Evolutionary conservation across 176 grass and related monocot genomes (phyloP), one percentile per base, ranked within the genome.

Genomic region (Oryza meridionalis): DNA sequence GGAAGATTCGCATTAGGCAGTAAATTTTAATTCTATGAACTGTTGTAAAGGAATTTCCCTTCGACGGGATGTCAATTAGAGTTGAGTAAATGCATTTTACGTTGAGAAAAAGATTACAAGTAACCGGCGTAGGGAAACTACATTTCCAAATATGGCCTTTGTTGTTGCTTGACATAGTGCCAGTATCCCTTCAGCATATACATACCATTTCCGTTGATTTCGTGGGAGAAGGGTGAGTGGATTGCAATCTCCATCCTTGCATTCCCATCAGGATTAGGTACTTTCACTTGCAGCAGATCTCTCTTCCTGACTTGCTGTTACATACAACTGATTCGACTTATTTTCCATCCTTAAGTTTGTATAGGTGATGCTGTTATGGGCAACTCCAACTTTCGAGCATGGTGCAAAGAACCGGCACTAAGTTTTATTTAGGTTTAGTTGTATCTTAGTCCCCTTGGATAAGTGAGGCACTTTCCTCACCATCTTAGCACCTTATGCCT

Each of bases 241-340:
- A 40, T 81, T 37, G 50, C 33, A 73, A 64, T 55, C 4, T 88
- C 51, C 68, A 55, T 83, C 65, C 77, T 55, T 43, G 17, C 44
- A 73, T 72, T 62, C 17, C 66, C 49, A 51, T 77, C 38, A 67
- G 33, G 67, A 88, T 42, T 74, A 67, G 17, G 8, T 83, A 68
- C 55, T 78, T 73, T 67, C 29, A 63, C 32, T 62, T 77, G 65
- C n/a, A 72, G n/a, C 58, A 11, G 4, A 26, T 53, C 55, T 72
- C 37, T 38, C 67, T 46, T 50, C 19, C 46, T 76, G 38, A 47
- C 67, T 55, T 83, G 42, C 7, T 17, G 43, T 66, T 19, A 29
- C 67, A 15, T 67, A 69, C 32, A 44, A 67, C 55, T 77, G 73
- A 53, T 77, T 53, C 51, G 22, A 72, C 74, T 46, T 65, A 21